Conservation (phyloP, 2,329 filamentous ascomycete species). For the Phaeosphaeria sp. region DNA sequence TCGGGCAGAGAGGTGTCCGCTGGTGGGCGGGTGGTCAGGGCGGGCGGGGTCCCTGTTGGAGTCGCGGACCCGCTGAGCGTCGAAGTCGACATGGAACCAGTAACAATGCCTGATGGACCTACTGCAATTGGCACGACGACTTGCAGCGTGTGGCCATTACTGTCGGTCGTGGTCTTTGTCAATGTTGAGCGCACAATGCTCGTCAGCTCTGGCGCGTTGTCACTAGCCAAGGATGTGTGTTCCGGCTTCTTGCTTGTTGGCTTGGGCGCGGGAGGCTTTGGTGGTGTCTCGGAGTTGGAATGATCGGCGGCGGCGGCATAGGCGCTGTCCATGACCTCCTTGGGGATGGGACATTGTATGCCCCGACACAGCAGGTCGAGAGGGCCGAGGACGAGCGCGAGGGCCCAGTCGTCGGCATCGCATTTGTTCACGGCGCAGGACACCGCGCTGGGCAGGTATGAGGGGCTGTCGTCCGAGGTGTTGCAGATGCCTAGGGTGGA, state of each 20-base stretch:
- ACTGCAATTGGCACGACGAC: constrained; percentile 30
- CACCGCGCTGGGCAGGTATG: constrained; percentile 25
- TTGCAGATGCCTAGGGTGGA: constrained; percentile 30
- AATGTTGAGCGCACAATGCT: constrained; percentile 23
- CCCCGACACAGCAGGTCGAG: constrained; percentile 26
- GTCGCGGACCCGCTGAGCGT: constrained; percentile 18
- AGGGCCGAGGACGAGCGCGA: constrained; percentile 24
- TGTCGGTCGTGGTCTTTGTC: constrained; percentile 28
- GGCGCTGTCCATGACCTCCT: constrained; percentile 25
- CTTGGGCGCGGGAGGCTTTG: constrained; percentile 4
- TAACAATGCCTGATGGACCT: constrained; percentile 26
- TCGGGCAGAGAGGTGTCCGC: constrained; percentile 7
- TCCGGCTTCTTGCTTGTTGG: constrained; percentile 9
- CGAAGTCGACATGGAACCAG: constrained; percentile 27
- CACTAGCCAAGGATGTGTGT: constrained; percentile 8
- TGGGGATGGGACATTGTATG: constrained; percentile 22
- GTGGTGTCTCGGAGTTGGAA: constrained; percentile 2
- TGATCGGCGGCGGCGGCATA: constrained; percentile 20
- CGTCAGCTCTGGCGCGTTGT: constrained; percentile 13
- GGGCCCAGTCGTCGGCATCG: constrained; percentile 15
- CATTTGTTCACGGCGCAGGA: constrained; percentile 26
- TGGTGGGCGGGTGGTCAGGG: constrained; percentile 11
- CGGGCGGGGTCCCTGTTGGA: constrained; percentile 2
- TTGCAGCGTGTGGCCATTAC: constrained; percentile 28
- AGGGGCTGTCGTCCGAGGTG: constrained; percentile 20